Evolutionary conservation across 2,329 filamentous ascomycete genomes (phyloP).

Genomic region (Colletotrichum lindemuthianum): DNA sequence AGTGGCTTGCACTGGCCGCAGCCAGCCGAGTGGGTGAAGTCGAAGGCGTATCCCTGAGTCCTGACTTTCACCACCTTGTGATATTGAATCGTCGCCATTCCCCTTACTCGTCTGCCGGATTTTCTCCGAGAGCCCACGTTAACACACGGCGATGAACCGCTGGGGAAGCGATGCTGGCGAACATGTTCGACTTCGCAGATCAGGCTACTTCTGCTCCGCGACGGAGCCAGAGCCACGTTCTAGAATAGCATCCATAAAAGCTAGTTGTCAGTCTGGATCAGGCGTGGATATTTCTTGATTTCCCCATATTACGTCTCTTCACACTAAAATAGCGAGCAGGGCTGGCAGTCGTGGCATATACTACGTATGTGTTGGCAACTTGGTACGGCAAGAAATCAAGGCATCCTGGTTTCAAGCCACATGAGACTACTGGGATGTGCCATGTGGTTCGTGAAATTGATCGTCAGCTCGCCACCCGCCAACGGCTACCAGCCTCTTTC

Average conservation of each 20-base stretch:
- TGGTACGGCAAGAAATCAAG: neutral
- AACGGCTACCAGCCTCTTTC: neutral
- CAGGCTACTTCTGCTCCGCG: neutral
- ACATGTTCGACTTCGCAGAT: slow-evolving; percentile 6
- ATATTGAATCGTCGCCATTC: neutral
- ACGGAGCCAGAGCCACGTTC: neutral
- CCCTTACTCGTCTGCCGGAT: neutral
- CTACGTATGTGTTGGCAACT: neutral
- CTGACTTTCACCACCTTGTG: neutral
- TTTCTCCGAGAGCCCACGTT: neutral
- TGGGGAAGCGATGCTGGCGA: slow-evolving; percentile 1
- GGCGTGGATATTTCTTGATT: neutral
- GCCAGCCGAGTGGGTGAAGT: neutral
- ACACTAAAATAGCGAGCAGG: neutral
- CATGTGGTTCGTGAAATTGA: neutral
- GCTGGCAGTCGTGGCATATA: neutral
- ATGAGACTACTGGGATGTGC: slow-evolving; percentile 14
- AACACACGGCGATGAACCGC: neutral
- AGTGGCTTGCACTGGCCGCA: slow-evolving; percentile 18
- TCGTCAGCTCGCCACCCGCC: neutral
- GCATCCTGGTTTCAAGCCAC: neutral
- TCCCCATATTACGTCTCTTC: neutral
- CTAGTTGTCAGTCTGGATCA: slow-evolving; percentile 18
- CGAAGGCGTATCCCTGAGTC: neutral
- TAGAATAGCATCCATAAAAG: neutral